Conservation (phyloP, 2,329 filamentous ascomycete species). For the Phaeoacremonium minimum region DNA sequence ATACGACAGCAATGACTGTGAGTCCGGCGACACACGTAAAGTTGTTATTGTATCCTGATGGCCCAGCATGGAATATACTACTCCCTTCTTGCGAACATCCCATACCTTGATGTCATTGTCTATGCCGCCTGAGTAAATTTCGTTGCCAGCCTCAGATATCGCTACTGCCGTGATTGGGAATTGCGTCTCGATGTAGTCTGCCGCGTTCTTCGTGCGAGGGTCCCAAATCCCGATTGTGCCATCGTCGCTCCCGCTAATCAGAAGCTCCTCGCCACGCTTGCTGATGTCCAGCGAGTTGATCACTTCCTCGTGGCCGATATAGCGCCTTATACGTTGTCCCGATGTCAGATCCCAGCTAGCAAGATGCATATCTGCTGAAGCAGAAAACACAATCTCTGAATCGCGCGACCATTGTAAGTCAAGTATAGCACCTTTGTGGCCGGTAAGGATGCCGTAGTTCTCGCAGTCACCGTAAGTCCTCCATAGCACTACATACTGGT, state of each 20-base stretch:
- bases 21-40: slow-evolving; percentile 86
- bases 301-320: slow-evolving; percentile 92
- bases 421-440: slow-evolving; percentile 85
- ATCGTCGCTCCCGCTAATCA: slow-evolving; percentile 91
- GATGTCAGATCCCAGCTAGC: slow-evolving; percentile 94
- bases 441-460: slow-evolving; percentile 85
- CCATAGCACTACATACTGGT: slow-evolving; percentile 69
- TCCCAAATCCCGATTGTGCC: slow-evolving; percentile 96
- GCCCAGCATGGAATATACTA: slow-evolving; percentile 82
- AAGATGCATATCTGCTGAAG: slow-evolving; percentile 87
- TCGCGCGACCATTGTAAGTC: slow-evolving; percentile 97
- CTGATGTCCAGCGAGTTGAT: slow-evolving; percentile 89
- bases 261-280: slow-evolving; percentile 81
- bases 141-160: slow-evolving; percentile 89
- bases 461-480: slow-evolving; percentile 87
- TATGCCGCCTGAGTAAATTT: slow-evolving; percentile 90
- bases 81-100: slow-evolving; percentile 88
- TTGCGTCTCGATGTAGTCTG: slow-evolving; percentile 84
- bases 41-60: slow-evolving; percentile 92
- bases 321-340: slow-evolving; percentile 85
- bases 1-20: slow-evolving; percentile 84
- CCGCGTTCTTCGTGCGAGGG: slow-evolving; percentile 81
- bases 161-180: slow-evolving; percentile 90
- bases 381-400: slow-evolving; percentile 83
- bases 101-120: slow-evolving; percentile 97